Evolutionary conservation across 2,329 filamentous ascomycete genomes (phyloP).

Genomic region (Ascochyta viciae-villosae): DNA sequence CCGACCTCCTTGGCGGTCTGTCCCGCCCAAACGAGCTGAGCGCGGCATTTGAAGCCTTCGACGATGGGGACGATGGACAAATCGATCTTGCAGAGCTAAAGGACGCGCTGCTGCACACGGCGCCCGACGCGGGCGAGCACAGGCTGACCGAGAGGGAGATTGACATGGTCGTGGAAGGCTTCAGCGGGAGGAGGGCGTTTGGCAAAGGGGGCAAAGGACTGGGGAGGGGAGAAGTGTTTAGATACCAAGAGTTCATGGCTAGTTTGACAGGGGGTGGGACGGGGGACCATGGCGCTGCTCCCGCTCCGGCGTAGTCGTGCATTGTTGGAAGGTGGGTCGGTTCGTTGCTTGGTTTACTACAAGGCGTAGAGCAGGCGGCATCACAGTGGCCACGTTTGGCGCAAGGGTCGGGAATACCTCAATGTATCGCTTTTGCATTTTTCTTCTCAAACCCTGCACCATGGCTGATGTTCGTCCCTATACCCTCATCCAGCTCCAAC

Average conservation of each 20-base stretch:
- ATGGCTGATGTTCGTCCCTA: no score
- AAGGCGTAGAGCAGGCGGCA: neutral
- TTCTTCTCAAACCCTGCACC: no score
- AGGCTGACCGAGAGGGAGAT: slow-evolving; percentile 65
- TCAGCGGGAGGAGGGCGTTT: slow-evolving; percentile 83
- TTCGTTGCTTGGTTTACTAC: neutral
- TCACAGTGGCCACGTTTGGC: no score
- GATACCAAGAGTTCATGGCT: slow-evolving; percentile 89
- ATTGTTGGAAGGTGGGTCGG: neutral
- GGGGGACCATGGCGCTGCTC: slow-evolving; percentile 30
- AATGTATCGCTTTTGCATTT: no score
- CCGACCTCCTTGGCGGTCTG: slow-evolving; percentile 74
- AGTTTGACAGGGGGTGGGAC: slow-evolving; percentile 50
- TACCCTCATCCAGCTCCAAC: no score
- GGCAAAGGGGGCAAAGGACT: slow-evolving; percentile 62
- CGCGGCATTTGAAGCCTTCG: slow-evolving; percentile 92
- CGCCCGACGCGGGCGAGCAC: slow-evolving; percentile 65
- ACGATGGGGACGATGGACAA: slow-evolving; percentile 93
- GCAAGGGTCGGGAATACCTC: no score
- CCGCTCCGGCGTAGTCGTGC: slow-evolving; percentile 18
- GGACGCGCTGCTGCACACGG: slow-evolving; percentile 82
- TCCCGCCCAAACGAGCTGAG: slow-evolving; percentile 81
- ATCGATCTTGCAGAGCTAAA: slow-evolving; percentile 83
- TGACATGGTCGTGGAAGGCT: slow-evolving; percentile 85
- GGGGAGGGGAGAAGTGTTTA: slow-evolving; percentile 83